Percentiles rank a stretch among this genome's conserved stretches.
These are phyloP conservation scores for Torulaspora gathmanii DNA, from an alignment of 805 yeast genomes.

Conservation along the genomic window DNA sequence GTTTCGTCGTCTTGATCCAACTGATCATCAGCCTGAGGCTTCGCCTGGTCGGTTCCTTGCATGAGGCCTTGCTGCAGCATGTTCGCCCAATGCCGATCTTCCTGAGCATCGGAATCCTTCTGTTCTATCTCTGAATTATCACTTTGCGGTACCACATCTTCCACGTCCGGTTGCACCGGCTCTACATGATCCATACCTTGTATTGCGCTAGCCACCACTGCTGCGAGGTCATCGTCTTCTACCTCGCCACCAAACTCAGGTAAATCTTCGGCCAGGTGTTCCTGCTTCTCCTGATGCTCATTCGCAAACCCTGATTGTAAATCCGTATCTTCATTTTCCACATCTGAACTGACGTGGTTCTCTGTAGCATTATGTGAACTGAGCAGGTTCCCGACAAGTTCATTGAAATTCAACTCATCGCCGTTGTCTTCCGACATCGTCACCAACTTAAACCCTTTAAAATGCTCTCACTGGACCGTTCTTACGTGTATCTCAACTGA, in stretches of 20 bases:
- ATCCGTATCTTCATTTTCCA: conserved; percentile 3
- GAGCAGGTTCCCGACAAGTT: conserved; percentile 33
- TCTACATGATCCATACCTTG: conserved; percentile 21
- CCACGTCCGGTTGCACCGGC: conserved; percentile 2
- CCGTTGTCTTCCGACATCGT: conserved; percentile 26
- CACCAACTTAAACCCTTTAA: not conserved
- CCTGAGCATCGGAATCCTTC: conserved; percentile 11
- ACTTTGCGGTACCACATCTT: conserved; percentile 1
- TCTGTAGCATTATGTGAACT: conserved; percentile 24
- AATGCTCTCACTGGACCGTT: not conserved
- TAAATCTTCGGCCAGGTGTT: conserved; percentile 12
- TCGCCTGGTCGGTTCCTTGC: conserved; percentile 15
- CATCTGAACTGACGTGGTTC: conserved; percentile 3
- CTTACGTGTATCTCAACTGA: not conserved
- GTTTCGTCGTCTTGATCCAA: conserved; percentile 36
- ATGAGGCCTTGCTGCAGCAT: conserved; percentile 30
- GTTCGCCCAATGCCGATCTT: conserved; percentile 32
- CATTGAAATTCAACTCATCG: conserved; percentile 33
- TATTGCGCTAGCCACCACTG: conserved; percentile 41
- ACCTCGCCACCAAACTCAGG: conserved; percentile 30
- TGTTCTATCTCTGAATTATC: conserved; percentile 4
- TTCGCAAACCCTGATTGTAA: not conserved
- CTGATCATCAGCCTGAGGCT: conserved; percentile 12
- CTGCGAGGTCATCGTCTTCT: conserved; percentile 31
- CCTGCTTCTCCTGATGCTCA: conserved; percentile 9